Percentiles rank a stretch among this genome's conserved stretches.
These are phyloP conservation scores for Oryza glumipatula DNA, from an alignment of 176 grass and related monocot genomes.

Conservation along the genomic window DNA sequence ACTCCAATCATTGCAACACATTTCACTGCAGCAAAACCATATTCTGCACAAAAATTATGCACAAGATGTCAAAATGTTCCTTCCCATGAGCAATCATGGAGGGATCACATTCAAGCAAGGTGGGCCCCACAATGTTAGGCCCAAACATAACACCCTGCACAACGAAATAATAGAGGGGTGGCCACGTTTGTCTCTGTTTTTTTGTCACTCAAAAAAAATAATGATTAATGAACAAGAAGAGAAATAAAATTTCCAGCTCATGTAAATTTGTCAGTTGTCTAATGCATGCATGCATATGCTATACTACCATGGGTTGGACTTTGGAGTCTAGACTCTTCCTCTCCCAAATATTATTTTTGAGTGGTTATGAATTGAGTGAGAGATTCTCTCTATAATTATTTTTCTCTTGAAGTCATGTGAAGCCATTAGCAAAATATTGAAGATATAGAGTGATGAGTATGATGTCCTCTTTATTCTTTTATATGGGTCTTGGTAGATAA, in stretches of 20 bases:
- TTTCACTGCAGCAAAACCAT: not conserved
- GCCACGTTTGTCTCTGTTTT: slow-evolving; percentile 35
- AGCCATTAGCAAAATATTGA: slow-evolving; percentile 2
- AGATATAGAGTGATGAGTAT: slow-evolving; percentile 29
- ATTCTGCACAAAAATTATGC: not conserved
- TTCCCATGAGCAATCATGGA: slow-evolving; percentile 40
- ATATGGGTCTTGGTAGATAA: slow-evolving; percentile 17
- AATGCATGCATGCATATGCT: not conserved
- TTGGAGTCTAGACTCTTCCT: slow-evolving; percentile 13
- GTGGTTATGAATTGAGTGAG: not conserved
- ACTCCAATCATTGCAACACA: not conserved
- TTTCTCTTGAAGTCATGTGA: not conserved
- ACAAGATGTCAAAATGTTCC: slow-evolving; percentile 8
- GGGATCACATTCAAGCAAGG: slow-evolving; percentile 43
- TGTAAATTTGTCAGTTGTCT: slow-evolving; percentile 35
- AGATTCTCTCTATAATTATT: not conserved
- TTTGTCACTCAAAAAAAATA: not conserved
- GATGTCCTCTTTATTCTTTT: slow-evolving; percentile 39
- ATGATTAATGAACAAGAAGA: not conserved
- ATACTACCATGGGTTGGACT: not conserved
- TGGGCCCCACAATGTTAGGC: slow-evolving; percentile 44
- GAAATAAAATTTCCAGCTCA: slow-evolving; percentile 40
- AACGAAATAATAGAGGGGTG: slow-evolving; percentile 47
- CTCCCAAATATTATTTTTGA: slow-evolving; percentile 23
- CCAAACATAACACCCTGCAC: slow-evolving; percentile 37